Evolutionary conservation across 257 asterid genomes (phyloP).

Genomic region (Linaria vulgaris): DNA sequence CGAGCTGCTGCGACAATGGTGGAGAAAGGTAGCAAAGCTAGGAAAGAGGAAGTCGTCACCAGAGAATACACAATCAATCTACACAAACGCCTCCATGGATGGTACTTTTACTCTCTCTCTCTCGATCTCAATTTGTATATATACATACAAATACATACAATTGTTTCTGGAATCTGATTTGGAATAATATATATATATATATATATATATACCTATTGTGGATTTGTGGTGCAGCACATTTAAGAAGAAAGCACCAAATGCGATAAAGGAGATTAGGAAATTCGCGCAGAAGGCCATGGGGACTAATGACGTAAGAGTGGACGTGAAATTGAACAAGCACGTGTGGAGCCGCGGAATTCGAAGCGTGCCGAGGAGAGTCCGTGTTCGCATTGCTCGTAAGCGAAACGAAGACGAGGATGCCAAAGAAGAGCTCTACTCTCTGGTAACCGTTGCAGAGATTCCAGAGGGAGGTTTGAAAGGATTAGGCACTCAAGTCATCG

Average conservation of each 20-base stretch:
- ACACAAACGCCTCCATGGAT: conserved; percentile 54
- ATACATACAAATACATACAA: too few species aligned
- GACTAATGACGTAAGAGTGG: conserved; percentile 49
- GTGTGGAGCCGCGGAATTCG: conserved; percentile 59
- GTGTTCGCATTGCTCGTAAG: conserved; percentile 51
- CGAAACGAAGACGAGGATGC: conserved; percentile 62
- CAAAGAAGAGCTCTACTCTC: conserved; percentile 54
- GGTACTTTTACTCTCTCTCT: conserved; percentile 24
- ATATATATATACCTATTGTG: too few species aligned
- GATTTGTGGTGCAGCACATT: conserved; percentile 47
- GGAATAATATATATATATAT: too few species aligned
- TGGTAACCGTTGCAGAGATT: conserved; percentile 52
- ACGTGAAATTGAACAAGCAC: conserved; percentile 50
- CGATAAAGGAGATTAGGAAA: conserved; percentile 50
- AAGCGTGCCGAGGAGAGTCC: conserved; percentile 51
- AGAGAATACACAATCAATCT: conserved; percentile 51
- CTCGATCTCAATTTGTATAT: too few species aligned
- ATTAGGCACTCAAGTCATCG: conserved; percentile 45
- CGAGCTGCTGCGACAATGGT: too few species aligned
- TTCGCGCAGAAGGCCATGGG: conserved; percentile 60
- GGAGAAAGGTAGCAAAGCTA: conserved; percentile 35
- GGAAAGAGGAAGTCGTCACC: conserved; percentile 50
- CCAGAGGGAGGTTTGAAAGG: conserved; percentile 49
- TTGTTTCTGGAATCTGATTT: neutral
- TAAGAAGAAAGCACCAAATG: conserved; percentile 58